phyloP scores from a whole-genome alignment of 805 yeast species.

The Candida pseudofarinosa region DNA sequence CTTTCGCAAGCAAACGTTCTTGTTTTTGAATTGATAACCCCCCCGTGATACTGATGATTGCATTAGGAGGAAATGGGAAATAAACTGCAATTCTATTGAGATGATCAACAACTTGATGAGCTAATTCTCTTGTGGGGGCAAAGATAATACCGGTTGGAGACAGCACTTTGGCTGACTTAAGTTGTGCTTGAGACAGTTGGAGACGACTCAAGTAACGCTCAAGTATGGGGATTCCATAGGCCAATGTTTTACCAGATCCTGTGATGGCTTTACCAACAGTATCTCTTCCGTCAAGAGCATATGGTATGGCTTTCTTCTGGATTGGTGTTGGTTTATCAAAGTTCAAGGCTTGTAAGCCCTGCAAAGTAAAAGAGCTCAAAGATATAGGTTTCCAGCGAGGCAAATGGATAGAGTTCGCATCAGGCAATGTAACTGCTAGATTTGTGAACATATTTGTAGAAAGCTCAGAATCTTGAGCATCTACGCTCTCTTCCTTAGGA shows the following conservation, averaged over 20 bases:
- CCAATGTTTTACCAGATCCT: constrained; percentile 96
- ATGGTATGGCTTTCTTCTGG: constrained; percentile 72
- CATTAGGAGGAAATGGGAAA: constrained; percentile 48
- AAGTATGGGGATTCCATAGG: constrained; percentile 88
- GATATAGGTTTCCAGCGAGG: constrained; percentile 57
- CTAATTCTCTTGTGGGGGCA: constrained; percentile 95
- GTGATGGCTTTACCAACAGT: constrained; percentile 95
- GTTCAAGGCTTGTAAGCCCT: constrained; percentile 55
- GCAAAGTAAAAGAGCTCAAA: constrained; percentile 53
- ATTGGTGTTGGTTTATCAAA: constrained; percentile 79
- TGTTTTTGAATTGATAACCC: constrained; percentile 94
- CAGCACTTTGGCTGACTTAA: constrained; percentile 16
- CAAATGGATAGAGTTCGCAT: constrained; percentile 37
- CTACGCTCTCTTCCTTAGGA: background rate
- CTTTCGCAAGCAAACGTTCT: constrained; percentile 67
- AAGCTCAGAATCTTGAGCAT: constrained; percentile 10
- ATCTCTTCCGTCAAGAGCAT: constrained; percentile 69
- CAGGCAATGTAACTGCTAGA: constrained; percentile 25
- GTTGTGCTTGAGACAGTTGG: constrained; percentile 11
- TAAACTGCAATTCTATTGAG: constrained; percentile 51
- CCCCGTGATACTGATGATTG: constrained; percentile 82
- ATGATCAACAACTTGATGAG: constrained; percentile 88
- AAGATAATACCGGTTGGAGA: constrained; percentile 75
- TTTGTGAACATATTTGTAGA: constrained; percentile 27
- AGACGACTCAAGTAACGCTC: constrained; percentile 50